Conservation (phyloP, 495 filamentous ascomycete genomes). For the Annulohypoxylon nitens region DNA sequence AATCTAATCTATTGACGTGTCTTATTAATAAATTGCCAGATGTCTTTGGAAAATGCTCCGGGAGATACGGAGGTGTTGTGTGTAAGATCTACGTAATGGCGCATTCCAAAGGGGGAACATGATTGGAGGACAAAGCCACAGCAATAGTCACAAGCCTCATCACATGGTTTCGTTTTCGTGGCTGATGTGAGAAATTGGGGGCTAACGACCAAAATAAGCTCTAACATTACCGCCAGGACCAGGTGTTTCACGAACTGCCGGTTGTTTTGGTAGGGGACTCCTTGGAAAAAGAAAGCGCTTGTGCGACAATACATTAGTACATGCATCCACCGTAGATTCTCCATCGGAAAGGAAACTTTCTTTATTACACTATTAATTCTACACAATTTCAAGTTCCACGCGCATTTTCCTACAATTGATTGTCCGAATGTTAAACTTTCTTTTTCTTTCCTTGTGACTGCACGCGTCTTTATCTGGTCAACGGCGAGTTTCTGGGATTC, state of each 20-base stretch:
- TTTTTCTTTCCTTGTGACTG: slow-evolving; percentile 11
- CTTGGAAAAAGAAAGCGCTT: slow-evolving; percentile 23
- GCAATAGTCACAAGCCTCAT: slow-evolving; percentile 17
- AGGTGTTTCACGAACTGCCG: background rate
- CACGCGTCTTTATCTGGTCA: slow-evolving; percentile 5
- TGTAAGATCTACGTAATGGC: slow-evolving; percentile 29
- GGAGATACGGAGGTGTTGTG: slow-evolving; percentile 14
- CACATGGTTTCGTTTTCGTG: slow-evolving; percentile 14
- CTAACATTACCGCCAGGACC: too few species aligned
- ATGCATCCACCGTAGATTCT: background rate
- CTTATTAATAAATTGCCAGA: slow-evolving; percentile 2
- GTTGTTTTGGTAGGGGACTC: slow-evolving; percentile 12
- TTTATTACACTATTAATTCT: slow-evolving; percentile 10
- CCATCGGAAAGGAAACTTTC: slow-evolving; percentile 3
- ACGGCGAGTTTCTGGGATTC: slow-evolving; percentile 16
- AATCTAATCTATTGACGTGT: background rate
- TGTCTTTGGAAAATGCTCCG: slow-evolving; percentile 19
- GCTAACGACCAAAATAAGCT: slow-evolving; percentile 21
- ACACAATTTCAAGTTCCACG: background rate
- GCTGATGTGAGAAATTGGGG: slow-evolving; percentile 11
- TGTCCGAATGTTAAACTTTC: slow-evolving; percentile 5
- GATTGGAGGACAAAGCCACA: slow-evolving; percentile 37
- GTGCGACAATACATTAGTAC: slow-evolving; percentile 17
- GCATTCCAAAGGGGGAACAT: slow-evolving; percentile 6
- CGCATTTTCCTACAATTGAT: slow-evolving; percentile 6